These are phyloP conservation scores for Apiotrichum gracile DNA, from an alignment of 1,284 basidiomycete species.

Conservation along the genomic window DNA sequence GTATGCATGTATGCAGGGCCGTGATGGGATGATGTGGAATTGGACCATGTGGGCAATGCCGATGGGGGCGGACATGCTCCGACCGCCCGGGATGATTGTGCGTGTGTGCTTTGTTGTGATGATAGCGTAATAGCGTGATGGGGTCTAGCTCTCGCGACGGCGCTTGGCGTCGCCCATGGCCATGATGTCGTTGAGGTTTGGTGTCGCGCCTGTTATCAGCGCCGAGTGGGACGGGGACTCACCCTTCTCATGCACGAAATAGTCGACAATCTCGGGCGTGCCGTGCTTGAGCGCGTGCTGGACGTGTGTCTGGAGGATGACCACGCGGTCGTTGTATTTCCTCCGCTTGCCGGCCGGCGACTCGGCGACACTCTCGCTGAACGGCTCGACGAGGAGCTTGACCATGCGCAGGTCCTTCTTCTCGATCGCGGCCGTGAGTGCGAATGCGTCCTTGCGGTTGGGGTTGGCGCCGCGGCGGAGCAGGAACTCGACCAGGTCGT, in stretches of 20 bases:
- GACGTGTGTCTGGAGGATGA: conserved; percentile 25
- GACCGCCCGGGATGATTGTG: too few species aligned
- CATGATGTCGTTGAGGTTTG: conserved; percentile 12
- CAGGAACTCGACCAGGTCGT: conserved; percentile 62
- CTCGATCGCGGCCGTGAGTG: conserved; percentile 61
- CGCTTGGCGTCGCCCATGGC: conserved; percentile 1
- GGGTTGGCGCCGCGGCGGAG: conserved; percentile 69
- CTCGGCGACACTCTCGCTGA: background rate
- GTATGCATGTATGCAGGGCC: too few species aligned
- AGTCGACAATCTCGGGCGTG: conserved; percentile 60
- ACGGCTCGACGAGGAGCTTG: conserved; percentile 63
- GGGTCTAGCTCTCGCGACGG: background rate
- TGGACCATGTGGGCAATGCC: too few species aligned
- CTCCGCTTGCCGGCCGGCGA: conserved; percentile 22
- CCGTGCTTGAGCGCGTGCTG: conserved; percentile 48
- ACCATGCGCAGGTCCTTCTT: conserved; percentile 62
- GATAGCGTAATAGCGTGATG: too few species aligned
- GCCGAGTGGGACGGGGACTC: conserved; percentile 4
- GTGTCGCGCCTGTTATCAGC: conserved; percentile 5
- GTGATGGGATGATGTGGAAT: too few species aligned
- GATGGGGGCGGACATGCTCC: too few species aligned
- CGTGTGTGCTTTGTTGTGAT: too few species aligned
- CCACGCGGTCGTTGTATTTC: conserved; percentile 23
- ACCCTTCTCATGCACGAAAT: conserved; percentile 68
- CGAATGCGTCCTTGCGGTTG: conserved; percentile 1